Evolutionary conservation across 2,329 filamentous ascomycete species (phyloP), one percentile per base, ranked within the genome.

Genomic region (Epichloe hybrida): DNA sequence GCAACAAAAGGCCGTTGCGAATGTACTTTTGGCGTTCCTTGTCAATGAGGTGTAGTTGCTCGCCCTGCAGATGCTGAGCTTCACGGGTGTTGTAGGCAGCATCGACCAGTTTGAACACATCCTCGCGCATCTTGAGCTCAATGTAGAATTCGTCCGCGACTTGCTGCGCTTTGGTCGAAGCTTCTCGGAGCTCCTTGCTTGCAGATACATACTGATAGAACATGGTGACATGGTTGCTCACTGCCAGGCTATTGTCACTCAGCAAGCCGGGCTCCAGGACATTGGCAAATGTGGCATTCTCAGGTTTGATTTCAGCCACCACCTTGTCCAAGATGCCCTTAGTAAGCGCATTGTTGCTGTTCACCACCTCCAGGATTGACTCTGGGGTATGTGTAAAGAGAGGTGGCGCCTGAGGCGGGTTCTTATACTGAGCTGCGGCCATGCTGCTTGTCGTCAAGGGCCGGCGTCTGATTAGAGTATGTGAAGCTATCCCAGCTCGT

Each of bases 191-290:
- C 50, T 74, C 76, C 54, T 77, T 74, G 60, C 88, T 74, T 0
- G 75, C 77, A 17, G 84, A 88, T 3, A 91, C 84, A 56, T 86
- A 82, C 62, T 89, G 84, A 66, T 90, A 91, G 69, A 93, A 90
- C 56, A 81, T 81, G 49, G 90, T 69, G 56, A 89, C 89, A 53
- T 81, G 75, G 46, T 74, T 69, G 54, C 75, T 72, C 27, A 86
- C 71, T 1, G 73, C 72, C 57, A 76, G 72, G 41, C 72, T 62
- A 65, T 90, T 86, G 69, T 89, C 84, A 59, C 86, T 85, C 47
- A 80, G 72, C 31, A 85, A 80, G 62, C 93, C 81, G 17, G 88
- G 88, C 34, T 73, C 69, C 48, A 80, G 63, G 47, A 78, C 73
- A n/a, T 73, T 72, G 49, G 69, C 66, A 58, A 80, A 81, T n/a